Evolutionary conservation across 495 filamentous ascomycete species (phyloP).

Genomic region (Hyaloscypha hepaticicola): DNA sequence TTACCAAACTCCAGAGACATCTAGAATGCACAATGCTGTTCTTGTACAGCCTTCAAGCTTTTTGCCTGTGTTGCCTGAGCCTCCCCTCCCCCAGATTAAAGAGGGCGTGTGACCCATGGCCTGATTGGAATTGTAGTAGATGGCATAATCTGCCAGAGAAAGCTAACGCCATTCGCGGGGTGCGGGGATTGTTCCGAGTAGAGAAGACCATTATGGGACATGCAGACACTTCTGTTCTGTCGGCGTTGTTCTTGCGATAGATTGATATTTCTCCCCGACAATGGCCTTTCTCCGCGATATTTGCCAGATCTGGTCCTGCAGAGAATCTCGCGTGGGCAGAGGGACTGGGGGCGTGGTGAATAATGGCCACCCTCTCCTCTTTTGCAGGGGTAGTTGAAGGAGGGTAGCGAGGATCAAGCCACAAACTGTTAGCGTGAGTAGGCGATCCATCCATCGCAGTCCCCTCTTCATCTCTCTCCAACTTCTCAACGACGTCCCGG

Average conservation of each 20-base stretch:
- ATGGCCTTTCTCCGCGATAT: neutral
- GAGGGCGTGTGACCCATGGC: conserved; percentile 22
- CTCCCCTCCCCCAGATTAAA: neutral
- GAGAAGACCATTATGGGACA: neutral
- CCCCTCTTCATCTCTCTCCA: neutral
- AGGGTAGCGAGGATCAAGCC: neutral
- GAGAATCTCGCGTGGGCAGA: neutral
- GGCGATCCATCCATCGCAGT: conserved; percentile 1
- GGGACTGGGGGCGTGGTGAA: neutral
- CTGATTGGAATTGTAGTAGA: conserved; percentile 9
- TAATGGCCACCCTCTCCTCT: neutral
- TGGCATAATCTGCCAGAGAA: neutral
- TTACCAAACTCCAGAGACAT: no score
- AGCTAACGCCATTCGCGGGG: neutral
- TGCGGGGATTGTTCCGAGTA: neutral
- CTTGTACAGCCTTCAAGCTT: neutral
- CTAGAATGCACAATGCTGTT: neutral
- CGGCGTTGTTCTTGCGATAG: neutral
- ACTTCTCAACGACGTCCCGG: neutral
- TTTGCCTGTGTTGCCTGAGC: neutral
- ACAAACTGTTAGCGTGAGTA: neutral
- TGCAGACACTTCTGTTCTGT: neutral
- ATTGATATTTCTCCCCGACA: neutral
- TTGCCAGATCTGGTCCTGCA: neutral
- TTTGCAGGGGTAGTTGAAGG: no score